Percentiles rank a stretch among this genome's conserved stretches.
Evolutionary conservation across 2,329 filamentous ascomycete genomes (phyloP).

Genomic region (Rhytidhysteron rufulum): DNA sequence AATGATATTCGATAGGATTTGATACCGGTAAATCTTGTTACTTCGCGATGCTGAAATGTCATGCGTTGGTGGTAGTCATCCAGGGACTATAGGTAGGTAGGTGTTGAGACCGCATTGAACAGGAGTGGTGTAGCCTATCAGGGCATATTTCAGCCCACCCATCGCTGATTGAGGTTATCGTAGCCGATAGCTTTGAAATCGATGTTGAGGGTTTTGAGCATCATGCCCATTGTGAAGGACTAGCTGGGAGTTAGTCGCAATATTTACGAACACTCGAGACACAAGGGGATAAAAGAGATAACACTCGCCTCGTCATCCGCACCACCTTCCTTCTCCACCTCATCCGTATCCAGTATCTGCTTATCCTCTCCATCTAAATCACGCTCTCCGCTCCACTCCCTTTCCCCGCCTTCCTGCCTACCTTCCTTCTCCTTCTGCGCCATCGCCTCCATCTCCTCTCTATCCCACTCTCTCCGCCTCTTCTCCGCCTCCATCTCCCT

Average conservation of each 20-base stretch:
- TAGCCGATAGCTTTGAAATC: constrained; percentile 62
- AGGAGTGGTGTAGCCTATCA: too few species aligned
- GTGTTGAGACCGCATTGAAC: too few species aligned
- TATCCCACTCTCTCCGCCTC: constrained; percentile 35
- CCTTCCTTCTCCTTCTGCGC: constrained; percentile 26
- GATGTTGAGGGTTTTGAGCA: constrained; percentile 63
- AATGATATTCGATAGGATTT: too few species aligned
- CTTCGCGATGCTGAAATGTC: too few species aligned
- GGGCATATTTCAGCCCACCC: constrained; percentile 56
- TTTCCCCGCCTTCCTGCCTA: constrained; percentile 32
- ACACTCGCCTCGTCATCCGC: not conserved
- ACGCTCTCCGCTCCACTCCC: constrained; percentile 35
- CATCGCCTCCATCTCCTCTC: constrained; percentile 25
- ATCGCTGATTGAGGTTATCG: constrained; percentile 54
- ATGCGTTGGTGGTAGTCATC: too few species aligned
- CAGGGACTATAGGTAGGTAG: too few species aligned
- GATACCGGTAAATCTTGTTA: too few species aligned
- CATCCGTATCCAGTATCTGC: constrained; percentile 31
- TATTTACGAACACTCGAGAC: constrained; percentile 5
- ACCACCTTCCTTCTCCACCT: constrained; percentile 13
- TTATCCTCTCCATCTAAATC: too few species aligned
- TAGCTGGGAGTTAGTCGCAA: constrained; percentile 7
- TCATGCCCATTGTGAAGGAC: constrained; percentile 67
- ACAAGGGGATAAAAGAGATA: too few species aligned
- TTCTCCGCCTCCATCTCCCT: constrained; percentile 31